Percentiles rank a stretch among this genome's conserved stretches.
Evolutionary conservation across 176 grass and related monocot genomes (phyloP).

Genomic region (Canna indica): DNA sequence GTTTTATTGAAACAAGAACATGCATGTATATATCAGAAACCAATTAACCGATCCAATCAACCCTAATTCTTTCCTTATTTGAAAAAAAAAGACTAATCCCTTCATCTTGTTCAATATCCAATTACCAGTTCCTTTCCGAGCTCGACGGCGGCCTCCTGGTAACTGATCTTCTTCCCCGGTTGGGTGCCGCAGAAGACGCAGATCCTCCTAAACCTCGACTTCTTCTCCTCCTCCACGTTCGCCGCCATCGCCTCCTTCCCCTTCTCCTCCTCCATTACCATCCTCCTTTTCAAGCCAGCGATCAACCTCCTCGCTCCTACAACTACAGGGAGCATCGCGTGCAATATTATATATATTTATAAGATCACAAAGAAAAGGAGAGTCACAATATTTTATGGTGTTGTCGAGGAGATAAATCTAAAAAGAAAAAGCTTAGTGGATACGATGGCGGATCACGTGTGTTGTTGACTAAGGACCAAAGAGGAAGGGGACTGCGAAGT

Average conservation of each 20-base stretch:
- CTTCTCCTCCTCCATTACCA: not conserved
- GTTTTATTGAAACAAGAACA: too few species aligned
- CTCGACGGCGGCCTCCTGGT: constrained; percentile 76
- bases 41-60: too few species aligned
- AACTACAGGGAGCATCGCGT: too few species aligned
- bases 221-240: not conserved
- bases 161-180: constrained; percentile 59
- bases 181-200: constrained; percentile 96
- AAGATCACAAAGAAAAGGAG: not conserved
- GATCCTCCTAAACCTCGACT: constrained; percentile 69
- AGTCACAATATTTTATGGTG: not conserved
- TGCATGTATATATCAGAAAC: too few species aligned
- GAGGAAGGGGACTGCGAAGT: not conserved
- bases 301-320: too few species aligned
- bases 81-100: too few species aligned
- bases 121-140: constrained; percentile 81
- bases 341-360: too few species aligned
- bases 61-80: too few species aligned
- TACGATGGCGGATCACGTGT: constrained; percentile 6
- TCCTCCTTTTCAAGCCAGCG: too few species aligned
- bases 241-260: not conserved
- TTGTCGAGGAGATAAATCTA: not conserved
- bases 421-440: not conserved
- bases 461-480: not conserved
- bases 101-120: too few species aligned